A percentile compares a stretch with the other conserved stretches of the same genome.
Evolutionary conservation across 1,284 basidiomycete species (phyloP).

Genomic region (Ceratobasidium sp.): DNA sequence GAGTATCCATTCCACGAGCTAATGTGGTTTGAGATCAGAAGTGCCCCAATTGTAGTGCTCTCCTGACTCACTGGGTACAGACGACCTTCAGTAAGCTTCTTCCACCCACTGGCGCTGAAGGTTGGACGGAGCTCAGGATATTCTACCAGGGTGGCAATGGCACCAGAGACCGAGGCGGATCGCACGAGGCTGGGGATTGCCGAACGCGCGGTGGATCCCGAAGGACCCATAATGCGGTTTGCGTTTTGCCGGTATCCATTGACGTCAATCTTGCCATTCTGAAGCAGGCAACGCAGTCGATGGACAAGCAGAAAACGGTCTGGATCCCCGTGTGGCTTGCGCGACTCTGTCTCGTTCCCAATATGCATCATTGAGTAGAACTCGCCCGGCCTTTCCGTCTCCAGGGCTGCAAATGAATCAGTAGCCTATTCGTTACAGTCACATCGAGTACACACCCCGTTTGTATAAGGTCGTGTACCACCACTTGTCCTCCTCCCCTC

Average conservation of each 20-base stretch:
- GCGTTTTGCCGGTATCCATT: background rate
- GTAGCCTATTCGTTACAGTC: no score
- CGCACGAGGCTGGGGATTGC: background rate
- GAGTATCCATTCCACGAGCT: background rate
- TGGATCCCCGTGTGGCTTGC: background rate
- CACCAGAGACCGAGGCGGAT: background rate
- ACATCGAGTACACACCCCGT: no score
- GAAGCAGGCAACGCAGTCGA: background rate
- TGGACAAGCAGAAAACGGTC: background rate
- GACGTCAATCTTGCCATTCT: background rate
- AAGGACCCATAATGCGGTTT: background rate
- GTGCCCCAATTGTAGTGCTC: background rate
- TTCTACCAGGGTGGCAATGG: background rate
- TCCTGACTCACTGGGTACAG: background rate
- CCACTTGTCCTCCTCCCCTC: background rate
- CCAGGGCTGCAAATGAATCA: no score
- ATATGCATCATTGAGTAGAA: background rate
- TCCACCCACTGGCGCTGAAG: slow-evolving; percentile 1
- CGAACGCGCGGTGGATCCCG: background rate
- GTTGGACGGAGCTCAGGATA: background rate
- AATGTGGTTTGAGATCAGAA: background rate
- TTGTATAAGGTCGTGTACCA: background rate
- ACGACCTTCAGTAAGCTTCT: background rate
- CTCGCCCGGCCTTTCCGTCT: background rate
- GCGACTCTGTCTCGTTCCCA: background rate